Evolutionary conservation across 139 green algal species (phyloP).

Genomic region (Picochlorum sp.): DNA sequence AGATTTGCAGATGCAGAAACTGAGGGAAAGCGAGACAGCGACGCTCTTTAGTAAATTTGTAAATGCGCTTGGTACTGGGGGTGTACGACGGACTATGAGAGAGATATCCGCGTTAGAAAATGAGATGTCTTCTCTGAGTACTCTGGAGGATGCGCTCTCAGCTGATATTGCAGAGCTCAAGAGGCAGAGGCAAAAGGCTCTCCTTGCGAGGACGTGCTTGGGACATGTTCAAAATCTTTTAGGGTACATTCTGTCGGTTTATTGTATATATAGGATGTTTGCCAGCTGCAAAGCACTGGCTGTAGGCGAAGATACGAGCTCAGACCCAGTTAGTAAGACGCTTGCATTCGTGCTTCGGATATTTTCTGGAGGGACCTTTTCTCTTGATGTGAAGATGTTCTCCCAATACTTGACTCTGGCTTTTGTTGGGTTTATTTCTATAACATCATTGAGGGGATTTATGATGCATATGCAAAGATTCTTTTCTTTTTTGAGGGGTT

Average conservation of each 20-base stretch:
- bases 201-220: constrained; percentile 51
- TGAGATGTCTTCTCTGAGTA: constrained; percentile 47
- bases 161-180: constrained; percentile 67
- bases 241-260: constrained; percentile 67
- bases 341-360: constrained; percentile 46
- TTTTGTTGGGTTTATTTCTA: constrained; percentile 79
- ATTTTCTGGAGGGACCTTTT: constrained; percentile 40
- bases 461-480: constrained; percentile 58
- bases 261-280: constrained; percentile 71
- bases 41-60: background rate
- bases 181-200: constrained; percentile 48
- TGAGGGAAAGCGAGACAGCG: background rate
- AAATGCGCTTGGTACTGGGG: background rate
- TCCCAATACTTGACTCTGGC: constrained; percentile 70
- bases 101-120: constrained; percentile 41
- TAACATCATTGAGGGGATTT: constrained; percentile 70
- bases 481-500: constrained; percentile 29
- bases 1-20: constrained; percentile 22
- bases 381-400: constrained; percentile 41
- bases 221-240: constrained; percentile 72
- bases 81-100: background rate
- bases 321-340: constrained; percentile 53
- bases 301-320: constrained; percentile 64
- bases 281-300: constrained; percentile 52
- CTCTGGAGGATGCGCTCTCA: constrained; percentile 40